Evolutionary conservation across 495 filamentous ascomycete species (phyloP), one percentile per base, ranked within the genome.

Genomic region (Parachaetomium inaequale): DNA sequence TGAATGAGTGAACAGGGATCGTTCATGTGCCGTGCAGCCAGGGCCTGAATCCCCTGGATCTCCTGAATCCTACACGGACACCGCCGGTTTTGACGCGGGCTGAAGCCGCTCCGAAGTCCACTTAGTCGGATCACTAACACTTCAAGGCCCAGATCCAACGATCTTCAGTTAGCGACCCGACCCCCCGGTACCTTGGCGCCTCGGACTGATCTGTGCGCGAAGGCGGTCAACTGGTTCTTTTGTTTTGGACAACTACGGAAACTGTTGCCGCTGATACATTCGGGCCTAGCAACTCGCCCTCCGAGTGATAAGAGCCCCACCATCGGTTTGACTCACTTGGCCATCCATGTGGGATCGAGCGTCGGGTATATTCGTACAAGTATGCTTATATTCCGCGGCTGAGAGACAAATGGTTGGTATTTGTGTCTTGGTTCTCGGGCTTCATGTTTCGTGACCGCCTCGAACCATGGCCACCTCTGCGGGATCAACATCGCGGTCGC

Each of bases 391-490:
- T n/a, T n/a, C n/a, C n/a, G n/a, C n/a, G n/a, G n/a, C n/a, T n/a
- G n/a, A n/a, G n/a, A n/a, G n/a, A n/a, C n/a, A n/a, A n/a, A 40
- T 40, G 42, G 4, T 23, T 46, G 4, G 42, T 1, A 23, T 46
- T 46, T 46, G 42, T 21, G 42, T 46, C n/a, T 17, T 19, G 19
- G n/a, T 19, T 2, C n/a, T 7, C 8, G 11, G 17, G 19, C 28
- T 28, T 19, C 4, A 21, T 28, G 15, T 42, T 64, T 49, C 5
- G 3, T 21, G 15, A 36, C 31, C 31, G 12, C 14, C 14, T 15
- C 12, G 14, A 12, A 55, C 31, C 34, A 62, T 66, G 63, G 55
- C 34, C 2, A 26, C 42, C 14, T 58, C 40, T 7, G 29, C 49
- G 7, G 4, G 31, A 10, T 38, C 32, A 36, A 49, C 58, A 31